Conservation (phyloP, 768 basidiomycete genomes). For the Termitomyces titanicus region DNA sequence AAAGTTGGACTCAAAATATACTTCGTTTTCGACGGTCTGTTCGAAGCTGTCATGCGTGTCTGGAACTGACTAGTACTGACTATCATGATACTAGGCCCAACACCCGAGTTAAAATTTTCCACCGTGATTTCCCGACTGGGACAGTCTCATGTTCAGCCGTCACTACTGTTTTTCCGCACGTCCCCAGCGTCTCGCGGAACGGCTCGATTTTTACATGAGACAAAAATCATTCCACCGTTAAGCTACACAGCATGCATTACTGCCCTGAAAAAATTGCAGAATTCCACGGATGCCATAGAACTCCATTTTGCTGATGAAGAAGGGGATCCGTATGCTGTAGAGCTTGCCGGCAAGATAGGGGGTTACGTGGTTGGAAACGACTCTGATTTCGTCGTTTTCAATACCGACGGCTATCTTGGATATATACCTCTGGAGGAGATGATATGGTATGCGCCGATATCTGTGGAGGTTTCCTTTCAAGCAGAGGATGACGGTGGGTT, state of each 20-base stretch:
- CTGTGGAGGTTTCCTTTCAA: slow-evolving; percentile 26
- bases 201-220: slow-evolving; percentile 67
- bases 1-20: slow-evolving; percentile 57
- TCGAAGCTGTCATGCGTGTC: neutral
- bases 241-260: slow-evolving; percentile 54
- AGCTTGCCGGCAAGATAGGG: slow-evolving; percentile 67
- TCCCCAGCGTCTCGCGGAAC: slow-evolving; percentile 60
- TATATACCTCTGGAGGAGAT: slow-evolving; percentile 77
- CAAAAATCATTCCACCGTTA: slow-evolving; percentile 73
- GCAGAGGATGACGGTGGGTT: slow-evolving; percentile 50
- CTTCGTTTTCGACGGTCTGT: slow-evolving; percentile 83
- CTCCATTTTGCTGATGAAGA: slow-evolving; percentile 79
- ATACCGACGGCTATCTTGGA: slow-evolving; percentile 71
- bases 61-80: slow-evolving; percentile 16
- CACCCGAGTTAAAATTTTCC: slow-evolving; percentile 68
- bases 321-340: slow-evolving; percentile 81
- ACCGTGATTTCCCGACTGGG: slow-evolving; percentile 59
- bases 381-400: slow-evolving; percentile 80
- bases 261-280: slow-evolving; percentile 40
- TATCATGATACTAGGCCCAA: slow-evolving; percentile 46
- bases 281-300: slow-evolving; percentile 35
- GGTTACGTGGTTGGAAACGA: slow-evolving; percentile 78
- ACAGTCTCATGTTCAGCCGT: slow-evolving; percentile 55
- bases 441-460: slow-evolving; percentile 50
- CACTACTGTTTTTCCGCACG: slow-evolving; percentile 78